Evolutionary conservation across 805 yeast species (phyloP).

Genomic region (Starmerella bombicola): DNA sequence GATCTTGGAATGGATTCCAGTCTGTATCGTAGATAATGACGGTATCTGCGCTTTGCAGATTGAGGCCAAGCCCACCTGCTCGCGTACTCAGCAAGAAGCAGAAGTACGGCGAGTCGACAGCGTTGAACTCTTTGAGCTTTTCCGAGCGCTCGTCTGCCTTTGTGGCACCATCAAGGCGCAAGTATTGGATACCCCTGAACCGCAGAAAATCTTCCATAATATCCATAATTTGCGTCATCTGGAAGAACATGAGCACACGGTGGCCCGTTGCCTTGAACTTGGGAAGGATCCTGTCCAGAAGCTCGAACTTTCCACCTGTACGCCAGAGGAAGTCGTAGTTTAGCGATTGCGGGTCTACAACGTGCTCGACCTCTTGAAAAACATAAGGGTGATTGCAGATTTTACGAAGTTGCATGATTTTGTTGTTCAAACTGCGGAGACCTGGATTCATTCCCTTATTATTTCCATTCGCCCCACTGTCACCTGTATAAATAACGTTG

Average conservation of each 20-base stretch:
- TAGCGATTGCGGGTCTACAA: conserved; percentile 55
- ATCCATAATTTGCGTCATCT: conserved; percentile 98
- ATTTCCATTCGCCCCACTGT: conserved; percentile 24
- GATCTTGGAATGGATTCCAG: conserved; percentile 99
- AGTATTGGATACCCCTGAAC: conserved; percentile 54
- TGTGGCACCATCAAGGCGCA: conserved; percentile 89
- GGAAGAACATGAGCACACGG: conserved; percentile 84
- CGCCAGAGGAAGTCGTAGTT: conserved; percentile 79
- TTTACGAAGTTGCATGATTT: conserved; percentile 89
- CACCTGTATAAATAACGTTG: conserved; percentile 62
- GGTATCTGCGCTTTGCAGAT: conserved; percentile 93
- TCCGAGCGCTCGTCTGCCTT: conserved; percentile 92
- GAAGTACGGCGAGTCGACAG: conserved; percentile 71
- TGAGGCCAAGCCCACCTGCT: conserved; percentile 96
- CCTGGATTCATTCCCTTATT: conserved; percentile 30
- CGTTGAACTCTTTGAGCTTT: conserved; percentile 68
- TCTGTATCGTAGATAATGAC: conserved; percentile 95
- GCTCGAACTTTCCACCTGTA: conserved; percentile 87
- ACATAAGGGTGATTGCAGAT: conserved; percentile 97
- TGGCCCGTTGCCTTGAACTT: conserved; percentile 78
- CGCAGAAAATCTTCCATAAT: conserved; percentile 93
- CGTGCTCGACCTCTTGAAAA: conserved; percentile 82
- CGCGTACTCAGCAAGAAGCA: conserved; percentile 84
- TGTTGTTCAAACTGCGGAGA: conserved; percentile 81
- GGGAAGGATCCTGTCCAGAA: conserved; percentile 76